Conservation (phyloP, 2,329 filamentous ascomycete genomes). For the Cladosporium oxysporum region DNA sequence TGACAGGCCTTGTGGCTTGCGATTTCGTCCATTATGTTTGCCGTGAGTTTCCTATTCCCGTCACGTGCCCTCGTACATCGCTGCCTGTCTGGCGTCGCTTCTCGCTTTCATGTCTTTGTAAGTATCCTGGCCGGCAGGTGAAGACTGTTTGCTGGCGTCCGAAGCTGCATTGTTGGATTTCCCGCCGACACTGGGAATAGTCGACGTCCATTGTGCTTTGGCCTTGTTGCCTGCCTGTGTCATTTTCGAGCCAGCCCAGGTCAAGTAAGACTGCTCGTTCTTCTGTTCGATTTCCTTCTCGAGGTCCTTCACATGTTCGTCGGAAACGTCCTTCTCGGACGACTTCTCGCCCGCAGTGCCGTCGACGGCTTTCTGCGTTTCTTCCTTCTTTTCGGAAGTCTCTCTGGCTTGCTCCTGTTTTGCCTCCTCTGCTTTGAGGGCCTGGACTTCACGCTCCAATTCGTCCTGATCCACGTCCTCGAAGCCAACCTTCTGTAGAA, state of each 20-base stretch:
- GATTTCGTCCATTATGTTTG: not conserved
- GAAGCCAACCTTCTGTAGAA: slow-evolving; percentile 55
- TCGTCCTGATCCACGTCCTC: slow-evolving; percentile 52
- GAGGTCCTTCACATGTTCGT: slow-evolving; percentile 38
- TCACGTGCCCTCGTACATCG: slow-evolving; percentile 12
- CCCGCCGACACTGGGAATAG: slow-evolving; percentile 14
- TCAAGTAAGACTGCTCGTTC: slow-evolving; percentile 47
- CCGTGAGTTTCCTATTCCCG: not conserved
- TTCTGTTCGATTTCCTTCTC: slow-evolving; percentile 47
- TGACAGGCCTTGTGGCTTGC: not conserved
- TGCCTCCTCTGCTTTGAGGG: slow-evolving; percentile 41
- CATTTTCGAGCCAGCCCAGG: slow-evolving; percentile 46
- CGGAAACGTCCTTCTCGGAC: slow-evolving; percentile 30
- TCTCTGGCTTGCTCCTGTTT: slow-evolving; percentile 40
- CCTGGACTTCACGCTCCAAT: slow-evolving; percentile 50
- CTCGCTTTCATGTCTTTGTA: slow-evolving; percentile 23
- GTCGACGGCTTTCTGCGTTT: slow-evolving; percentile 10
- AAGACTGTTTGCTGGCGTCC: not conserved
- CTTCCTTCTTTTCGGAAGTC: slow-evolving; percentile 32
- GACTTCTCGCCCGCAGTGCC: slow-evolving; percentile 20
- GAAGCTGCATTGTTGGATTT: not conserved
- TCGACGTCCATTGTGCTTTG: slow-evolving; percentile 17
- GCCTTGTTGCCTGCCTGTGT: slow-evolving; percentile 32
- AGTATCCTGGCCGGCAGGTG: slow-evolving; percentile 5
- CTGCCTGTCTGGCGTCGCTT: slow-evolving; percentile 22